phyloP scores from a whole-genome alignment of 352 stramenopile species.

The Globisporangium perplexum region DNA sequence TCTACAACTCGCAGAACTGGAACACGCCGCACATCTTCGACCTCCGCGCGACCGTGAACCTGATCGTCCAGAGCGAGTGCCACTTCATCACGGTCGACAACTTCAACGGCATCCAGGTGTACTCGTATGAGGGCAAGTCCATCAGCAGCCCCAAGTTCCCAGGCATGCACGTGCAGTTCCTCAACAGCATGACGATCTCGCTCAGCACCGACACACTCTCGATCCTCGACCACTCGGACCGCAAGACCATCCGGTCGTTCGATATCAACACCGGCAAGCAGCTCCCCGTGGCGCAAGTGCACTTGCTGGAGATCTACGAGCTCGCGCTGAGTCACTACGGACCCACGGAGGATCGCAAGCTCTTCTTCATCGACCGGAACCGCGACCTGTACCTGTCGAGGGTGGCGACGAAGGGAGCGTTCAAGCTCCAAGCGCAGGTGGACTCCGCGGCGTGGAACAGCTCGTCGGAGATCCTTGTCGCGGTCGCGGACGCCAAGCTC shows the following conservation, averaged over 20 bases:
- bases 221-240: slow-evolving; percentile 86
- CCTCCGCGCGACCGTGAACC: slow-evolving; percentile 73
- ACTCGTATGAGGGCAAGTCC: slow-evolving; percentile 90
- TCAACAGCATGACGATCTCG: slow-evolving; percentile 81
- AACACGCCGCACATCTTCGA: slow-evolving; percentile 94
- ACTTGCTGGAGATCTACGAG: slow-evolving; percentile 77
- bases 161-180: slow-evolving; percentile 84
- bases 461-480: slow-evolving; percentile 80
- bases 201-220: slow-evolving; percentile 85
- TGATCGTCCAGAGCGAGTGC: slow-evolving; percentile 85
- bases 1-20: slow-evolving; percentile 90
- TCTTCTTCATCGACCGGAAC: slow-evolving; percentile 89
- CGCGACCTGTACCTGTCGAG: slow-evolving; percentile 82
- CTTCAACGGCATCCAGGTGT: slow-evolving; percentile 86
- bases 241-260: slow-evolving; percentile 87
- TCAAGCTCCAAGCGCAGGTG: slow-evolving; percentile 90
- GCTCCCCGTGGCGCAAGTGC: slow-evolving; percentile 50
- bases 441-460: slow-evolving; percentile 90
- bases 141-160: slow-evolving; percentile 85
- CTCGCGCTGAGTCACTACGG: slow-evolving; percentile 81
- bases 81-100: slow-evolving; percentile 90
- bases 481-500: slow-evolving; percentile 85
- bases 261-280: slow-evolving; percentile 84
- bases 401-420: slow-evolving; percentile 40
- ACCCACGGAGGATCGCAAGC: slow-evolving; percentile 63